Evolutionary conservation across 192 early-diverging fungal species (phyloP).

Genomic region (Podila clonocystis): DNA sequence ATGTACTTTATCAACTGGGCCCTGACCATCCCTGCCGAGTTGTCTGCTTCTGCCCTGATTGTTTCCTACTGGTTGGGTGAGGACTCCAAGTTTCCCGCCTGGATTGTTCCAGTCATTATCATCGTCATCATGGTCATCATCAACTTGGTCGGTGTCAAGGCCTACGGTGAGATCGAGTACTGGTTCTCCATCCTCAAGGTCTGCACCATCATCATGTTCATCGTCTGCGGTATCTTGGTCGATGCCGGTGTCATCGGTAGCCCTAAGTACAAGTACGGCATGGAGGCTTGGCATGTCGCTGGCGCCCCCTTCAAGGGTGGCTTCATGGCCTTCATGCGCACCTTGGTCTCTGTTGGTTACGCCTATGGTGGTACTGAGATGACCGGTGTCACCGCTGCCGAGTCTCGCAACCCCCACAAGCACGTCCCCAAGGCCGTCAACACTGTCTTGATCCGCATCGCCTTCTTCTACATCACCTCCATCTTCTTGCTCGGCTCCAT

Average conservation of each 20-base stretch:
- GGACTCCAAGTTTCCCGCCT: conserved; percentile 5
- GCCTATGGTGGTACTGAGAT: conserved; percentile 87
- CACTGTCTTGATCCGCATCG: conserved; percentile 75
- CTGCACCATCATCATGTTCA: conserved; percentile 77
- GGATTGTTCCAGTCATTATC: conserved; percentile 24
- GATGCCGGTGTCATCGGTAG: conserved; percentile 67
- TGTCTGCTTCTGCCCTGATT: conserved; percentile 78
- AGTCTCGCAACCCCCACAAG: conserved; percentile 71
- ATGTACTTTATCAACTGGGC: conserved; percentile 65
- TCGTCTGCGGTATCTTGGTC: conserved; percentile 78
- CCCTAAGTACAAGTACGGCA: conserved; percentile 61
- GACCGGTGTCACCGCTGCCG: conserved; percentile 87
- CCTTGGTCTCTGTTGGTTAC: conserved; percentile 77
- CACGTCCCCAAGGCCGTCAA: conserved; percentile 73
- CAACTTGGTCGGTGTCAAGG: conserved; percentile 65
- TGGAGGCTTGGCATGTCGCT: conserved; percentile 64
- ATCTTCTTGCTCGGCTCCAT: conserved; percentile 71
- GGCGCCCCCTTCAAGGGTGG: conserved; percentile 68
- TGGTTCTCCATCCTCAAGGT: conserved; percentile 68
- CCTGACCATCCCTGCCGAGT: conserved; percentile 67
- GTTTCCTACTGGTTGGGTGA: conserved; percentile 63
- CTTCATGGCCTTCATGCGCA: conserved; percentile 67
- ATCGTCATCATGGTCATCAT: conserved; percentile 64
- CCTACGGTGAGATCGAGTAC: conserved; percentile 82
- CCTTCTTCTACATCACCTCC: conserved; percentile 68